Evolutionary conservation across 169 alveolate species (phyloP).

Genomic region (Plasmodium malariae): DNA sequence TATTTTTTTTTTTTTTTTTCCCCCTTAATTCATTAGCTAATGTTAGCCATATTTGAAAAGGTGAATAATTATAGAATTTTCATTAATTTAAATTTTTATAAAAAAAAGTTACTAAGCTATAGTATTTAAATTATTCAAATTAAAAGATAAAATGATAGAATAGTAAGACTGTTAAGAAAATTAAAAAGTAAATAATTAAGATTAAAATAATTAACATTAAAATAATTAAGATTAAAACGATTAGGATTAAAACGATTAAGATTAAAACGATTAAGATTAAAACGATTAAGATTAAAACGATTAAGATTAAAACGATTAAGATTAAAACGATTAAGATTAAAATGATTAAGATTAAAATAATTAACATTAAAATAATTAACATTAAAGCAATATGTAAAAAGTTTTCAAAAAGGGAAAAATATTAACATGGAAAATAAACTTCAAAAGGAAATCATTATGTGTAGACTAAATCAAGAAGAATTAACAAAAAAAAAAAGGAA

Average conservation of each 20-base stretch:
- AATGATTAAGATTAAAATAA: background rate
- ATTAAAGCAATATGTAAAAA: constrained; percentile 14
- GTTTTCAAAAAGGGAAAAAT: constrained; percentile 5
- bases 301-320: too few species aligned
- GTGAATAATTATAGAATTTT: background rate
- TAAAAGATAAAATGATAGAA: background rate
- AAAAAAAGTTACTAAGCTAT: constrained; percentile 16
- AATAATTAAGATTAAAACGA: too few species aligned
- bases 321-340: background rate
- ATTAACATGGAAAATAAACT: background rate
- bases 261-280: too few species aligned
- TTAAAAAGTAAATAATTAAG: background rate
- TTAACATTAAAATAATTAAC: background rate
- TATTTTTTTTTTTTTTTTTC: constrained; percentile 32
- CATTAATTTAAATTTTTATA: background rate
- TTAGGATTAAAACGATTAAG: too few species aligned
- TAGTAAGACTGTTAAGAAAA: background rate
- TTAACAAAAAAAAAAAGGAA: background rate
- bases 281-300: too few species aligned
- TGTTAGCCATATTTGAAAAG: constrained; percentile 7
- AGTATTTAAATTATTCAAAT: constrained; percentile 9
- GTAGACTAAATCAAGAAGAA: background rate
- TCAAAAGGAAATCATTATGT: background rate
- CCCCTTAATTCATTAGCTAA: constrained; percentile 4
- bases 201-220: background rate